Evolutionary conservation across 2,329 filamentous ascomycete species (phyloP).

Genomic region (Colletotrichum sp.): DNA sequence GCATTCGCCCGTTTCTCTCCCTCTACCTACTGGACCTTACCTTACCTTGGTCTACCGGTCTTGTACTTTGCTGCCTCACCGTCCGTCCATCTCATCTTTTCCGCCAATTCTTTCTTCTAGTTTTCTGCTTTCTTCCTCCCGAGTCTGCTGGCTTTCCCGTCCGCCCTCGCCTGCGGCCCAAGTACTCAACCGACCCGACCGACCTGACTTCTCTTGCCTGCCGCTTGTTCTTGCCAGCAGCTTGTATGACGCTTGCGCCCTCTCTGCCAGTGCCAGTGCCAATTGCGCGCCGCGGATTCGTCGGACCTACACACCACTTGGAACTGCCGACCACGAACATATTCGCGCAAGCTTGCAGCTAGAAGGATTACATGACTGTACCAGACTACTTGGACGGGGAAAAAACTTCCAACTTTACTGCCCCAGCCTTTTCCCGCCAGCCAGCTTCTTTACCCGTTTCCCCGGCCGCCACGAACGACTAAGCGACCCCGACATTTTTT

Average conservation of each 20-base stretch:
- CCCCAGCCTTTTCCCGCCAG: background rate
- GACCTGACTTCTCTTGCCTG: background rate
- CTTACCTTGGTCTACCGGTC: background rate
- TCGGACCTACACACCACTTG: slow-evolving; percentile 4
- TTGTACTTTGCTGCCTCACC: background rate
- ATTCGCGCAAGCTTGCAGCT: slow-evolving; percentile 18
- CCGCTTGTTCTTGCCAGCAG: background rate
- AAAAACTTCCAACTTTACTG: background rate
- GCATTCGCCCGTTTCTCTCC: background rate
- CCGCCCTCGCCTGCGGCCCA: background rate
- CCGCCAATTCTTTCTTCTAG: background rate
- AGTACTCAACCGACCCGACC: background rate
- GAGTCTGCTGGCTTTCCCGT: background rate
- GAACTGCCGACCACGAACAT: slow-evolving; percentile 10
- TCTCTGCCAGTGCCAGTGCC: background rate
- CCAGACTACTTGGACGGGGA: background rate
- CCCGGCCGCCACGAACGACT: background rate
- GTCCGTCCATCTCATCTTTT: background rate
- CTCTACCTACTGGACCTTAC: background rate
- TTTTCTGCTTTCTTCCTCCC: background rate
- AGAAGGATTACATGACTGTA: slow-evolving; percentile 11
- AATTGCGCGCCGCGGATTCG: slow-evolving; percentile 2
- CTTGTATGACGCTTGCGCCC: slow-evolving; percentile 14
- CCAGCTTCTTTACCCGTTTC: background rate
- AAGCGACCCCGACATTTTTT: background rate